These are phyloP conservation scores for Acacia confusa DNA, from an alignment of 306 rosid genomes.

Conservation along the genomic window DNA sequence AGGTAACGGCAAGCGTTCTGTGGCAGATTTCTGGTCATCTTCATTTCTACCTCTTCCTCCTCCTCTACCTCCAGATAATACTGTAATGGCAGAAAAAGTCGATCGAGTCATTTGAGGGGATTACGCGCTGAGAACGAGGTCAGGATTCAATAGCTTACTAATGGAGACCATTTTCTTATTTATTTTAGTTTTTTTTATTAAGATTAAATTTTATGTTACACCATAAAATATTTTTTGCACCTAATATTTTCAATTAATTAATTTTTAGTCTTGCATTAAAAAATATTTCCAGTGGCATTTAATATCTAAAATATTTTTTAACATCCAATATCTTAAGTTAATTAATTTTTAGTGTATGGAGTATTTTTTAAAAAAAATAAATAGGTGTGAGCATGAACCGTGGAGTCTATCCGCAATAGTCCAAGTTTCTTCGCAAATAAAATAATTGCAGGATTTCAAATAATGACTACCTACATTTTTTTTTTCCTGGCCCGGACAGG, in stretches of 20 bases:
- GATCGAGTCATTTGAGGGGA: not conserved
- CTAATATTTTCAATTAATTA: too few relatives aligned
- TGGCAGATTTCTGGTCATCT: not conserved
- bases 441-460: not conserved
- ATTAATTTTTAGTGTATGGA: too few relatives aligned
- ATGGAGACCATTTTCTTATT: too few relatives aligned
- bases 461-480: not conserved
- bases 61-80: not conserved
- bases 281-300: too few relatives aligned
- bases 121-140: not conserved
- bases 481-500: not conserved
- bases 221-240: too few relatives aligned
- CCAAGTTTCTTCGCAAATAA: not conserved
- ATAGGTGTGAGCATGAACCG: too few relatives aligned
- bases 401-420: not conserved
- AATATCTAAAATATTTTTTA: too few relatives aligned
- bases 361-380: too few relatives aligned
- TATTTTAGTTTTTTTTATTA: too few relatives aligned
- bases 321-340: too few relatives aligned
- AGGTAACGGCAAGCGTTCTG: not conserved
- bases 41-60: not conserved
- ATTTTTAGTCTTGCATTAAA: too few relatives aligned
- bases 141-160: not conserved
- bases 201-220: too few relatives aligned
- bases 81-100: not conserved